Conservation (phyloP, 164 flowering plant species). For the Annona cherimola region DNA sequence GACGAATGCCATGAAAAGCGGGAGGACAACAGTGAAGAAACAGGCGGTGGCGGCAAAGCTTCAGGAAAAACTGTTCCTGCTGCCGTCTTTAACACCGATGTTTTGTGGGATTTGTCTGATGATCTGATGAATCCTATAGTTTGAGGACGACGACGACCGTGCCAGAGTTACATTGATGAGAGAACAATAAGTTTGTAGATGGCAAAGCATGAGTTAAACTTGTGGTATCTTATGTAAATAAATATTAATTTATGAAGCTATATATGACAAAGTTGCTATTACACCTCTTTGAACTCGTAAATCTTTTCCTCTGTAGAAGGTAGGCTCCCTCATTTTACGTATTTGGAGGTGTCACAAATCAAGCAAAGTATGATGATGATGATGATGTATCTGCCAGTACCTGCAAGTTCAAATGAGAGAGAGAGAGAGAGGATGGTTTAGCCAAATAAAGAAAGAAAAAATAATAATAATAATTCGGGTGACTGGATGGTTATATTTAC, state of each 20-base stretch:
- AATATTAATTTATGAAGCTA: constrained; percentile 36
- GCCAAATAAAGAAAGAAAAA: neutral
- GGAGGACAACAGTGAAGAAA: constrained; percentile 51
- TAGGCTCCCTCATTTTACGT: constrained; percentile 4
- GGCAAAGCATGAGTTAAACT: constrained; percentile 1
- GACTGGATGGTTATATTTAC: no score
- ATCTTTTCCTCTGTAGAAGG: neutral
- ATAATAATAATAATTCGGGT: neutral
- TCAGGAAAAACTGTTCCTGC: constrained; percentile 23
- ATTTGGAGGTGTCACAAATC: constrained; percentile 21
- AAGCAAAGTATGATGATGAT: constrained; percentile 93
- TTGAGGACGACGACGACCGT: constrained; percentile 4
- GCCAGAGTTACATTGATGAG: neutral
- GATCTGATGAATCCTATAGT: constrained; percentile 71
- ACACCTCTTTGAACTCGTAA: neutral
- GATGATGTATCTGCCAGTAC: constrained; percentile 91
- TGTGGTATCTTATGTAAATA: constrained; percentile 39
- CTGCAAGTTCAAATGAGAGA: constrained; percentile 37
- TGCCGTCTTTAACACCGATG: constrained; percentile 56
- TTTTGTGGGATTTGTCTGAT: constrained; percentile 80
- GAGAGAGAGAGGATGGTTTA: neutral
- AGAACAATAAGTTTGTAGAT: constrained; percentile 6
- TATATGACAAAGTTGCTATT: neutral
- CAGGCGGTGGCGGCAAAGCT: constrained; percentile 44
- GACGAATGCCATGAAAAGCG: constrained; percentile 29